A percentile compares a stretch with the other conserved stretches of the same genome.
Conservation (phyloP, 108 stramenopile species). For the Cyclostephanos invisitatus region DNA sequence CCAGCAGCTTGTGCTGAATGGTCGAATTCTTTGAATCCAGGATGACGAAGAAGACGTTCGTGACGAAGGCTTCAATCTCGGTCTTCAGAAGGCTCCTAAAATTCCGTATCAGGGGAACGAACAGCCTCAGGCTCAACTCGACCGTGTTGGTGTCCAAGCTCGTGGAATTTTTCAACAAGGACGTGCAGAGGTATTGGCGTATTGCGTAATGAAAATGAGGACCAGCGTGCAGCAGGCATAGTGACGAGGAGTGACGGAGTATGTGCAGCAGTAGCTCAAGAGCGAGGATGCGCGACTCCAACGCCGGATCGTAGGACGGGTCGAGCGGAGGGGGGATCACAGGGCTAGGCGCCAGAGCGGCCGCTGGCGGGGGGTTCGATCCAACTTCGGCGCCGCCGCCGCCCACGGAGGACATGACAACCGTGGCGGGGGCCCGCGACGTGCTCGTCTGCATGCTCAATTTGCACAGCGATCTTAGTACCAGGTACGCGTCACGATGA, state of each 20-base stretch:
- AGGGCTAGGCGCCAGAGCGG: background rate
- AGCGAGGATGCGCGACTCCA: slow-evolving; percentile 89
- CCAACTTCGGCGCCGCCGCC: slow-evolving; percentile 9
- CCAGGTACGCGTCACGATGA: slow-evolving; percentile 95
- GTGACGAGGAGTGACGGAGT: slow-evolving; percentile 75
- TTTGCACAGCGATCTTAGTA: slow-evolving; percentile 95
- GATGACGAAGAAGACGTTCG: slow-evolving; percentile 97
- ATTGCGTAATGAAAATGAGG: slow-evolving; percentile 89
- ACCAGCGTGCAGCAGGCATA: slow-evolving; percentile 60
- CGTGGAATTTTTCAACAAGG: slow-evolving; percentile 95
- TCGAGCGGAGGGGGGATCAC: slow-evolving; percentile 1
- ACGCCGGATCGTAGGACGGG: slow-evolving; percentile 61
- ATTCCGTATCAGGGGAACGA: slow-evolving; percentile 87
- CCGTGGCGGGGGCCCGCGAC: background rate
- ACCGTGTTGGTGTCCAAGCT: slow-evolving; percentile 84
- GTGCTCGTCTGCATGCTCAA: slow-evolving; percentile 78
- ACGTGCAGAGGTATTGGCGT: slow-evolving; percentile 90
- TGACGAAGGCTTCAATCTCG: slow-evolving; percentile 97
- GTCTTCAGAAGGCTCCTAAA: slow-evolving; percentile 91
- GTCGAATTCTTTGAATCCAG: slow-evolving; percentile 93
- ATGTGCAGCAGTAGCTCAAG: slow-evolving; percentile 93
- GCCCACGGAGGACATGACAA: slow-evolving; percentile 12
- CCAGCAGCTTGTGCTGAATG: slow-evolving; percentile 91
- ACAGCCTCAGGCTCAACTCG: slow-evolving; percentile 89
- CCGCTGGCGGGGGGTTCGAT: background rate